phyloP scores from a whole-genome alignment of 2,329 filamentous ascomycete genomes.

The Thielaviopsis punctulata region DNA sequence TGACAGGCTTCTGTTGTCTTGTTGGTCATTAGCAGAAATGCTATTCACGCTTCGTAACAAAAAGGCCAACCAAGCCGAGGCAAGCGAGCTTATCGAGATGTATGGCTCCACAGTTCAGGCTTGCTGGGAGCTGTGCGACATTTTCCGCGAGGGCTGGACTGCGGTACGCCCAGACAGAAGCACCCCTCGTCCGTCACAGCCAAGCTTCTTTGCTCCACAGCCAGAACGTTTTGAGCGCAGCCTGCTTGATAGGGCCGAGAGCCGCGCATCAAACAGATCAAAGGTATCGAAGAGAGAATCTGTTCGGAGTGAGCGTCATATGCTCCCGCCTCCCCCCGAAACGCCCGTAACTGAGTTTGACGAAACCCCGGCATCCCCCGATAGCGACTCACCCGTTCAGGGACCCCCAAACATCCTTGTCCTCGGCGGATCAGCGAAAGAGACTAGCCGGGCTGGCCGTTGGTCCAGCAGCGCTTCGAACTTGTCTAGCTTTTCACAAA shows the following conservation, averaged over 20 bases:
- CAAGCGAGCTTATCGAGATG: conserved; percentile 55
- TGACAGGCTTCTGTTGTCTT: conserved; percentile 66
- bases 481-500: conserved; percentile 63
- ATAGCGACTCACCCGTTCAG: conserved; percentile 44
- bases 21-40: conserved; percentile 85
- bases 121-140: conserved; percentile 86
- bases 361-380: conserved; percentile 68
- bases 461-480: conserved; percentile 75
- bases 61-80: conserved; percentile 50
- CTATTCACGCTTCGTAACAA: conserved; percentile 80
- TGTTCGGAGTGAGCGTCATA: conserved; percentile 21
- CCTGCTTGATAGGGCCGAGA: conserved; percentile 19
- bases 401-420: conserved; percentile 78
- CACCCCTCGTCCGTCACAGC: conserved; percentile 67
- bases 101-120: conserved; percentile 78
- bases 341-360: conserved; percentile 93
- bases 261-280: conserved; percentile 30
- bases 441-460: conserved; percentile 42
- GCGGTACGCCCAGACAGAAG: conserved; percentile 72
- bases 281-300: conserved; percentile 38
- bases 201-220: conserved; percentile 46
- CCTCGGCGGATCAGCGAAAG: conserved; percentile 46
- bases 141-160: conserved; percentile 85
- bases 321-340: conserved; percentile 45
- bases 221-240: conserved; percentile 21